These are phyloP conservation scores for Microdochium trichocladiopsis DNA, from an alignment of 2,329 filamentous ascomycete genomes.

Conservation along the genomic window DNA sequence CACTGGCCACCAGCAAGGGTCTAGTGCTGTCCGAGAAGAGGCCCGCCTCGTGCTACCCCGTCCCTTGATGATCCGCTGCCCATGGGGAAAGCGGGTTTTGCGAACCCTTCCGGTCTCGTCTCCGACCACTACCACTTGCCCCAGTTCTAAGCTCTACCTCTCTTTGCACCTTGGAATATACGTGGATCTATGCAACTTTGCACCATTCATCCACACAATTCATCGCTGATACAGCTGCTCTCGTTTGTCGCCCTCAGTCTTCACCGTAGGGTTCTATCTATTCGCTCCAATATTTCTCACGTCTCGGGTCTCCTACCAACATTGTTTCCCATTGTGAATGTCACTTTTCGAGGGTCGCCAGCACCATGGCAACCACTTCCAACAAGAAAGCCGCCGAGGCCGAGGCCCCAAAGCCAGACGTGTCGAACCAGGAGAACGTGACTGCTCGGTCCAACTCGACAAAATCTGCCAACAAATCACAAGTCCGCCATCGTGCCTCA, in stretches of 20 bases:
- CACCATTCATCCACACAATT: too few species aligned
- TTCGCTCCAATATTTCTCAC: too few species aligned
- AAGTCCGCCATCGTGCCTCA: slow-evolving; percentile 39
- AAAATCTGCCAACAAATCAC: slow-evolving; percentile 23
- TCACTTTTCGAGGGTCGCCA: too few species aligned
- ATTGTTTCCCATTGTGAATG: too few species aligned
- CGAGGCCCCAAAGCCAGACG: slow-evolving; percentile 12
- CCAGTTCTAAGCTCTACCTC: neutral
- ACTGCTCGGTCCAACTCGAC: slow-evolving; percentile 18
- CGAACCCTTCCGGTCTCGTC: neutral
- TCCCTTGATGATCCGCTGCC: neutral
- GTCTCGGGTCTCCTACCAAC: too few species aligned
- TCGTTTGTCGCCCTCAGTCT: too few species aligned
- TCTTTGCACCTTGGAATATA: too few species aligned
- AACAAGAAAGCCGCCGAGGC: slow-evolving; percentile 5
- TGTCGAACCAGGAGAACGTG: slow-evolving; percentile 24
- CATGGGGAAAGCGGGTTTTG: neutral
- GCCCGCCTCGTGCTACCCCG: neutral
- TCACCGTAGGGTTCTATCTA: too few species aligned
- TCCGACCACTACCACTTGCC: neutral
- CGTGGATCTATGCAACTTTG: too few species aligned
- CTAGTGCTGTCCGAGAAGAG: neutral
- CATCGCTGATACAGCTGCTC: too few species aligned
- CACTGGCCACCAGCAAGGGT: neutral
- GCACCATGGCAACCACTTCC: slow-evolving; percentile 5